Evolutionary conservation across 495 filamentous ascomycete genomes (phyloP).

Genomic region (Terfezia claveryi): DNA sequence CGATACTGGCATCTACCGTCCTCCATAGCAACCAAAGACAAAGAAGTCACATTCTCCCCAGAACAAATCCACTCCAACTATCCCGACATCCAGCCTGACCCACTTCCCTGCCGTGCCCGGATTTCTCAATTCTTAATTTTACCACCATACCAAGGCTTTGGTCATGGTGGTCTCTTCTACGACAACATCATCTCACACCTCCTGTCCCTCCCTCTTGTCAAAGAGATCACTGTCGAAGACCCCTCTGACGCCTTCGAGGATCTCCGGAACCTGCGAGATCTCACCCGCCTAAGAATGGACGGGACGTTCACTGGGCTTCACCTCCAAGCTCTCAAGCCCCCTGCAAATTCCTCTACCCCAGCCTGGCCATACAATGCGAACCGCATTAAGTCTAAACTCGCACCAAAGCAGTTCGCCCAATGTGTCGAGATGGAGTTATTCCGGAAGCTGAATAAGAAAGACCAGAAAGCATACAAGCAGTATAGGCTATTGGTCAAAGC

Average conservation of each 20-base stretch:
- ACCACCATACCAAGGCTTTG: slow-evolving; percentile 60
- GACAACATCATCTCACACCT: slow-evolving; percentile 46
- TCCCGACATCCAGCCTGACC: slow-evolving; percentile 1
- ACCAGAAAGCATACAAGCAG: slow-evolving; percentile 29
- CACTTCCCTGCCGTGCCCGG: slow-evolving; percentile 35
- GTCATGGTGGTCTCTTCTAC: slow-evolving; percentile 36
- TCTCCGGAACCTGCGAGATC: slow-evolving; percentile 64
- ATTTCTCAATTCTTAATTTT: slow-evolving; percentile 92
- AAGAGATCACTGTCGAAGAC: slow-evolving; percentile 85
- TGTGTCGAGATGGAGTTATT: slow-evolving; percentile 79
- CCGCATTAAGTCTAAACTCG: slow-evolving; percentile 23
- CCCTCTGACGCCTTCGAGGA: slow-evolving; percentile 89
- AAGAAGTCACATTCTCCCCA: background rate
- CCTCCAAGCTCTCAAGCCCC: slow-evolving; percentile 11
- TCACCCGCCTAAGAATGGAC: slow-evolving; percentile 37
- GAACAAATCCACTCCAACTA: background rate
- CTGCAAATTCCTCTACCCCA: slow-evolving; percentile 1
- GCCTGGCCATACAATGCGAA: background rate
- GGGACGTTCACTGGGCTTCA: slow-evolving; percentile 30
- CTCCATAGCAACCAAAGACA: background rate
- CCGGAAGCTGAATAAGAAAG: slow-evolving; percentile 9
- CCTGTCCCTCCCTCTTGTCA: slow-evolving; percentile 35
- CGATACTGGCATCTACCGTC: slow-evolving; percentile 45
- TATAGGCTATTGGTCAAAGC: slow-evolving; percentile 59
- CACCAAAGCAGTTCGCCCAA: slow-evolving; percentile 65